A percentile compares a stretch with the other conserved stretches of the same genome.
phyloP scores from a whole-genome alignment of 345 rosid species.

The Fremontodendron californicum region DNA sequence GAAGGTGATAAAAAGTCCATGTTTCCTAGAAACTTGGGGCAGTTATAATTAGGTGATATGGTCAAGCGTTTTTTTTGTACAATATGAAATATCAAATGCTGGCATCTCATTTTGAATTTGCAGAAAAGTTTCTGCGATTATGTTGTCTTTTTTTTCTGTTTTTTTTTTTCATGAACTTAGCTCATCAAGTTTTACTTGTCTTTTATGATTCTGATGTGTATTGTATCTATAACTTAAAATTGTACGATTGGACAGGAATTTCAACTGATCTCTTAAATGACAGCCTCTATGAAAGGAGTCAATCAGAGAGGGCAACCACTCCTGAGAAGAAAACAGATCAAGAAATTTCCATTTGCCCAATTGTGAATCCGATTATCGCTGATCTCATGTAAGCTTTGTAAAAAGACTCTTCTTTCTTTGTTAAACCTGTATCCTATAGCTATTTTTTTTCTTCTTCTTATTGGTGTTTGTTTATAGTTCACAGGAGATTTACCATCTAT shows the following conservation, averaged over 20 bases:
- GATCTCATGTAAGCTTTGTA: slow-evolving; percentile 48
- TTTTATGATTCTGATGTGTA: background rate
- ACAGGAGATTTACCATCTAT: background rate
- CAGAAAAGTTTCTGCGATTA: background rate
- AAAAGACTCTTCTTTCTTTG: background rate
- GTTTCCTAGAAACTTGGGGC: background rate
- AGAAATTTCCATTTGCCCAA: slow-evolving; percentile 26
- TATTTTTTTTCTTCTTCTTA: too few species aligned
- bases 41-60: background rate
- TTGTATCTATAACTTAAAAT: slow-evolving; percentile 1
- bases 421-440: background rate
- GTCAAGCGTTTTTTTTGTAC: background rate
- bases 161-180: background rate
- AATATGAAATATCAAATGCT: background rate
- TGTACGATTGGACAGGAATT: slow-evolving; percentile 32
- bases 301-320: slow-evolving; percentile 24
- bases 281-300: slow-evolving; percentile 26
- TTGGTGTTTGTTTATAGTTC: background rate
- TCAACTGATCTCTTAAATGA: slow-evolving; percentile 32
- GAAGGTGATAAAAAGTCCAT: background rate
- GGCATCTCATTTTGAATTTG: background rate
- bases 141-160: background rate
- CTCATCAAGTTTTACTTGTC: background rate
- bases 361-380: slow-evolving; percentile 27
- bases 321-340: slow-evolving; percentile 24